phyloP scores from a whole-genome alignment of 2,329 filamentous ascomycete genomes.

The Salinomyces thailandicus region DNA sequence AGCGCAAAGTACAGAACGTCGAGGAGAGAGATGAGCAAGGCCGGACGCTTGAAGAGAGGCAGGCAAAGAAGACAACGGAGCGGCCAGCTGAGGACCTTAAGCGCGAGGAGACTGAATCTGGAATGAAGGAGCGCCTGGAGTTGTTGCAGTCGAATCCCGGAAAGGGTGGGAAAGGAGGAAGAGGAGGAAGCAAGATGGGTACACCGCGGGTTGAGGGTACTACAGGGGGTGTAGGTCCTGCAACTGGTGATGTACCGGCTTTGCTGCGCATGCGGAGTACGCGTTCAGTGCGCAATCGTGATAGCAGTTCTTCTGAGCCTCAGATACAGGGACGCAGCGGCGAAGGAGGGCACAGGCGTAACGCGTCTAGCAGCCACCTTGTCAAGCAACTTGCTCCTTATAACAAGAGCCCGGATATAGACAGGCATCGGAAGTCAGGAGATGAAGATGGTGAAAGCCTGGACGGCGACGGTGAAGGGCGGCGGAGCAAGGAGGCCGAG shows the following conservation, averaged over 20 bases:
- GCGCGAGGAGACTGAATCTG: constrained; percentile 31
- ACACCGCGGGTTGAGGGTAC: constrained; percentile 38
- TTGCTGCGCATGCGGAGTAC: constrained; percentile 35
- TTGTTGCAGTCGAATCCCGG: constrained; percentile 15
- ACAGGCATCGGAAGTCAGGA: constrained; percentile 22
- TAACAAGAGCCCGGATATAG: constrained; percentile 27
- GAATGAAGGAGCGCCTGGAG: neutral
- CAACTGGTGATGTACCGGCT: constrained; percentile 26
- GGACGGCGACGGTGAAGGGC: constrained; percentile 18
- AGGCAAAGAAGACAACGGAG: constrained; percentile 7
- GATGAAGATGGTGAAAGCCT: constrained; percentile 24
- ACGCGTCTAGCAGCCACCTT: constrained; percentile 26
- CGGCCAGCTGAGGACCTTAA: constrained; percentile 36
- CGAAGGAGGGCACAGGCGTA: constrained; percentile 15
- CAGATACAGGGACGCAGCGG: constrained; percentile 21
- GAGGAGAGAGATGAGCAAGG: constrained; percentile 7
- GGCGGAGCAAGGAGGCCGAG: constrained; percentile 3
- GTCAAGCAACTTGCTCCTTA: constrained; percentile 30
- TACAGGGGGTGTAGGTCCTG: too few species aligned
- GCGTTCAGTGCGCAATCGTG: constrained; percentile 27
- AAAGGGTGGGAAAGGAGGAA: constrained; percentile 29
- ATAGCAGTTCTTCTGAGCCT: constrained; percentile 20
- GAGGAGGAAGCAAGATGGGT: constrained; percentile 37
- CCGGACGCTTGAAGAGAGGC: constrained; percentile 8
- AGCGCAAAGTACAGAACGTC: constrained; percentile 10